Evolutionary conservation across 495 filamentous ascomycete species (phyloP).

Genomic region (Talaromyces ruber): DNA sequence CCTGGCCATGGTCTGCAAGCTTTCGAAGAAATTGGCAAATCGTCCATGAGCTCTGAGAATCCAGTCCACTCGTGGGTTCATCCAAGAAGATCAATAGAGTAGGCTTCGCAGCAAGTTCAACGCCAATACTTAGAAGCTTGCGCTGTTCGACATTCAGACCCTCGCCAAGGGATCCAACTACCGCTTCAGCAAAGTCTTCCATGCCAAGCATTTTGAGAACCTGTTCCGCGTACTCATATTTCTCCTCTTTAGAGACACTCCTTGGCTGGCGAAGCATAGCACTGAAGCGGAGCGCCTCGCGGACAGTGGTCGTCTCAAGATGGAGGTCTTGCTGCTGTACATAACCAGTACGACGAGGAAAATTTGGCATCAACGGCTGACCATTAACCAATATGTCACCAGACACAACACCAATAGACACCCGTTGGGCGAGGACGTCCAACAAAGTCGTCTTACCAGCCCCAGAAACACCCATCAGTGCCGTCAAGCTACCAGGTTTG

Average conservation of each 20-base stretch:
- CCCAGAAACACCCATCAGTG: slow-evolving; percentile 79
- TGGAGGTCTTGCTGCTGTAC: slow-evolving; percentile 81
- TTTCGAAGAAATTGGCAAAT: slow-evolving; percentile 85
- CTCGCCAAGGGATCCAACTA: slow-evolving; percentile 66
- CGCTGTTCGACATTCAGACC: slow-evolving; percentile 89
- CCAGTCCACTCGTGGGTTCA: slow-evolving; percentile 83
- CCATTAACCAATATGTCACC: slow-evolving; percentile 75
- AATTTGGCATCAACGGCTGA: slow-evolving; percentile 52
- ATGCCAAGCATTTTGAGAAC: slow-evolving; percentile 76
- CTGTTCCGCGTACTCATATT: slow-evolving; percentile 76
- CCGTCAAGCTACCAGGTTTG: slow-evolving; percentile 69
- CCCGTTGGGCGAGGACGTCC: slow-evolving; percentile 67
- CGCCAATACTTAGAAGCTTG: slow-evolving; percentile 85
- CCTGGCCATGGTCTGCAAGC: slow-evolving; percentile 72
- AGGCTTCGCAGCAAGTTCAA: slow-evolving; percentile 80
- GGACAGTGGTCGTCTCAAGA: slow-evolving; percentile 66
- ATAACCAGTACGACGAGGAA: slow-evolving; percentile 74
- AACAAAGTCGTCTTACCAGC: slow-evolving; percentile 80
- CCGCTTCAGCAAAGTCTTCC: slow-evolving; percentile 74
- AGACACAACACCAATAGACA: slow-evolving; percentile 70
- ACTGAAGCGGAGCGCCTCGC: slow-evolving; percentile 79
- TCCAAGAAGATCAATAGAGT: slow-evolving; percentile 82
- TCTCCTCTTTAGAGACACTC: slow-evolving; percentile 59
- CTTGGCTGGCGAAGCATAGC: slow-evolving; percentile 72
- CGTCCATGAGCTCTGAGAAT: slow-evolving; percentile 78